Conservation (phyloP, 306 rosid species). For the Notholithocarpus densiflorus region DNA sequence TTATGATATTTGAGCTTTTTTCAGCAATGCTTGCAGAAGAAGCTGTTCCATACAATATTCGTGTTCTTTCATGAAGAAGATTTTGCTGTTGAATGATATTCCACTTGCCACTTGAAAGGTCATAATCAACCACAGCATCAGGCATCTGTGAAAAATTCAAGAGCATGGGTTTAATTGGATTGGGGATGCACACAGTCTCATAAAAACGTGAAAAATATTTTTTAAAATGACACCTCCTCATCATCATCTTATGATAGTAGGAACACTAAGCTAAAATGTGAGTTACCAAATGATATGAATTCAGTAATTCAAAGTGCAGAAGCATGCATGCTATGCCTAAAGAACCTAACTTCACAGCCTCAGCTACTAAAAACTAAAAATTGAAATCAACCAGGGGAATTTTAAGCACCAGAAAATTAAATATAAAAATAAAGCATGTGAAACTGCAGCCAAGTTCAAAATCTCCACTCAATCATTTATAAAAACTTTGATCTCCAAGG, state of each 20-base stretch:
- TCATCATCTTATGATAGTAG: neutral
- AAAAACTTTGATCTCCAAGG: neutral
- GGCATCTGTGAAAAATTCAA: constrained; percentile 73
- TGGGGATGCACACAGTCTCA: constrained; percentile 13
- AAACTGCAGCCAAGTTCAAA: neutral
- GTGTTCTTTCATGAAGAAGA: constrained; percentile 80
- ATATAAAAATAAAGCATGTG: neutral
- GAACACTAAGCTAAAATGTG: neutral
- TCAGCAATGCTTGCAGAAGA: constrained; percentile 42
- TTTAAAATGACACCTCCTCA: too few relatives aligned
- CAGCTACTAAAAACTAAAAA: neutral
- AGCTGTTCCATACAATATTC: constrained; percentile 66
- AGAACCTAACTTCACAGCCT: neutral
- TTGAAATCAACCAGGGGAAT: neutral
- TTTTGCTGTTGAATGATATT: constrained; percentile 92
- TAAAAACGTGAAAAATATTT: neutral
- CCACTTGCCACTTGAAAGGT: constrained; percentile 75
- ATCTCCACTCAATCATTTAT: neutral
- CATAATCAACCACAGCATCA: constrained; percentile 93
- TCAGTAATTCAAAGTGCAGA: neutral
- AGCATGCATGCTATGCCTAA: neutral
- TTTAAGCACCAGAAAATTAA: neutral
- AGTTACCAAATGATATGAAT: neutral
- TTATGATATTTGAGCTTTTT: constrained; percentile 28
- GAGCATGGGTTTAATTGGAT: constrained; percentile 17